A percentile compares a stretch with the other conserved stretches of the same genome.
Evolutionary conservation across 2,329 filamentous ascomycete genomes (phyloP).

Genomic region (Aspergillus thermomutatus): DNA sequence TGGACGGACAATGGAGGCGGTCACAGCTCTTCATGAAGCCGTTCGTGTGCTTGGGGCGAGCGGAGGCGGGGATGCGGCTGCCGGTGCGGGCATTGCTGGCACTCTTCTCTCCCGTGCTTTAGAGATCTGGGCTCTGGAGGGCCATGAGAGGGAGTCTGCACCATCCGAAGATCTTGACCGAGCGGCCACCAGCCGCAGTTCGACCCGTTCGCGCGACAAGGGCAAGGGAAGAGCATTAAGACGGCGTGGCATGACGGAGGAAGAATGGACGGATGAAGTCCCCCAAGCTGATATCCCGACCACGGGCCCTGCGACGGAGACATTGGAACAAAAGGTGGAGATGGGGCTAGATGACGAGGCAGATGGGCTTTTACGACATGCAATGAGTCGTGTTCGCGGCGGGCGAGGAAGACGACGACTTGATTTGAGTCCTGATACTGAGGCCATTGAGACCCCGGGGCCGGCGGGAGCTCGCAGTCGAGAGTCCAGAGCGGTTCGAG

Average conservation of each 20-base stretch:
- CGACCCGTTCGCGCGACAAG: conserved; percentile 26
- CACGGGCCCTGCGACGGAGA: conserved; percentile 9
- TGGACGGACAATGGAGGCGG: conserved; percentile 70
- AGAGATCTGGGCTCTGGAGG: conserved; percentile 45
- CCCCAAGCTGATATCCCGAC: conserved; percentile 23
- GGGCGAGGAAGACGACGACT: conserved; percentile 18
- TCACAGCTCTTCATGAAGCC: conserved; percentile 74
- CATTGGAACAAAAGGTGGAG: conserved; percentile 34
- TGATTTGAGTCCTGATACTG: conserved; percentile 17
- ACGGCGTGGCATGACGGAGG: conserved; percentile 20
- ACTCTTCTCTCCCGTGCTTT: conserved; percentile 44
- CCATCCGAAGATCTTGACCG: conserved; percentile 14
- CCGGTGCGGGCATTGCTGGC: conserved; percentile 46
- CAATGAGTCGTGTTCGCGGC: conserved; percentile 32
- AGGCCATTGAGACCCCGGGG: conserved; percentile 22
- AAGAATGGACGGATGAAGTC: conserved; percentile 39
- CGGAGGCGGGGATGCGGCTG: conserved; percentile 46
- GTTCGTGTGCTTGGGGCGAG: conserved; percentile 45
- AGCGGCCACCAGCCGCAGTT: conserved; percentile 17
- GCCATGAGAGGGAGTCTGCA: conserved; percentile 24
- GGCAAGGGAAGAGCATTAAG: conserved; percentile 24
- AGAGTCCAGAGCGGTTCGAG: conserved; percentile 15
- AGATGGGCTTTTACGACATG: conserved; percentile 38
- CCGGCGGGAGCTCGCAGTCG: conserved; percentile 17
- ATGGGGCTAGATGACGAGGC: conserved; percentile 45